A percentile compares a stretch with the other conserved stretches of the same genome.
These are phyloP conservation scores for Caryopteris hybrid DNA, from an alignment of 305 asterid species.

Conservation along the genomic window DNA sequence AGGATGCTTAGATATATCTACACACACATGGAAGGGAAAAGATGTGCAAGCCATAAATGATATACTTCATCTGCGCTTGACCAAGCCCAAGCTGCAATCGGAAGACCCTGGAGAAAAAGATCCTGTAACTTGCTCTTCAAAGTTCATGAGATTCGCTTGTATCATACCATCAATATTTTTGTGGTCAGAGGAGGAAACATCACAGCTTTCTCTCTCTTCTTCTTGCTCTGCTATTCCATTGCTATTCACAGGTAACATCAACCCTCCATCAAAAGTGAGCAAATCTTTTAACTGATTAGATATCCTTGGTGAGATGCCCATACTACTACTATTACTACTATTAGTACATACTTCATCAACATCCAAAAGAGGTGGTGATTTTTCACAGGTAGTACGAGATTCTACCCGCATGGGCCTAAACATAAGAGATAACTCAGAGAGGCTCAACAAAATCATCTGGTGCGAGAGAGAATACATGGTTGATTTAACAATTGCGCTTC, in stretches of 20 bases:
- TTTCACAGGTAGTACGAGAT: conserved; percentile 21
- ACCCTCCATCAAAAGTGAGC: conserved; percentile 45
- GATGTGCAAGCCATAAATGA: background rate
- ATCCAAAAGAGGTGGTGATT: conserved; percentile 45
- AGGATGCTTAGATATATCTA: conserved; percentile 2
- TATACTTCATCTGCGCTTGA: conserved; percentile 35
- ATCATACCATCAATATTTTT: conserved; percentile 50
- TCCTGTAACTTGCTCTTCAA: conserved; percentile 28
- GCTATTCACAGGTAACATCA: conserved; percentile 16
- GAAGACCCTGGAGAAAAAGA: conserved; percentile 16
- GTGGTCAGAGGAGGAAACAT: background rate
- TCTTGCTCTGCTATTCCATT: conserved; percentile 19
- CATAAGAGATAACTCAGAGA: conserved; percentile 50
- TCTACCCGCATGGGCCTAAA: conserved; percentile 36
- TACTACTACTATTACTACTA: conserved; percentile 16
- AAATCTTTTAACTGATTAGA: conserved; percentile 44
- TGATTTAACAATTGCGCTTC: conserved; percentile 77
- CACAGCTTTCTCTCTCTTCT: conserved; percentile 21
- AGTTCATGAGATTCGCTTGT: conserved; percentile 37
- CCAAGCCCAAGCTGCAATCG: conserved; percentile 30
- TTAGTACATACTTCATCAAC: conserved; percentile 21
- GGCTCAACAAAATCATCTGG: conserved; percentile 30
- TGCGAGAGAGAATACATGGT: conserved; percentile 21
- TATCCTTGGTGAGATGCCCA: conserved; percentile 19
- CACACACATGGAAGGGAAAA: background rate